Evolutionary conservation across 2,329 filamentous ascomycete genomes (phyloP), one percentile per base, ranked within the genome.

Genomic region (Alternaria angustiovoidea): DNA sequence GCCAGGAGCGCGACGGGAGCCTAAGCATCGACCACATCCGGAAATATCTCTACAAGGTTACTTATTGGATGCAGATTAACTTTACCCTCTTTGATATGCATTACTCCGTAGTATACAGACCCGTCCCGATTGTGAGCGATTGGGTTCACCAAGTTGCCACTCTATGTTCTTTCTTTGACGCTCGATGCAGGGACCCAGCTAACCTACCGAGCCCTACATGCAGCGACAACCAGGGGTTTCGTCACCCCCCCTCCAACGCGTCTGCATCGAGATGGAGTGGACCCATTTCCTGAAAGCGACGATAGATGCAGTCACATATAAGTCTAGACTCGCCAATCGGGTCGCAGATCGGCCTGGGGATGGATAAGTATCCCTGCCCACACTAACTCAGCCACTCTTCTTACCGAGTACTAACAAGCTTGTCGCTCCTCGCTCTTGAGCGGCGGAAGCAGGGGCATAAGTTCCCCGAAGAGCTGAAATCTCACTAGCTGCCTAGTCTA

Each of bases 241-340:
- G 42, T 51, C 56, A 62, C 52, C 52, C 51, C 47, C 44, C 32
- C 51, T 48, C 48, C 56, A 59, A 41, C 55, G 47, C 46, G 34
- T 55, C 62, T 58, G 42, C 65, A 68, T 65, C 58, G 64, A 63
- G 58, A 59, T 61, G 60, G 49, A 63, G 64, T 51, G 68, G 62
- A 57, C 51, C 32, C 44, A 32, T 46, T 54, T 38, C 32, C 47
- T 63, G 44, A 59, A 57, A 47, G 64, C 57, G 51, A 64, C 67
- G 65, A 44, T 48, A 63, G 62, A 69, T 63, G 59, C 63, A 64
- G 55, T 68, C 70, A 67, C 55, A 68, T 64, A 65, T 48, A 54
- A 62, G 57, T 57, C 60, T 57, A 43, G 55, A 51, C 64, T 76
- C 71, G 71, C 75, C 74, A 77, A 76, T 76, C 73, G 69, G 71